Conservation (phyloP, 2,329 filamentous ascomycete genomes). For the Monilinia vaccinii-corymbosi region DNA sequence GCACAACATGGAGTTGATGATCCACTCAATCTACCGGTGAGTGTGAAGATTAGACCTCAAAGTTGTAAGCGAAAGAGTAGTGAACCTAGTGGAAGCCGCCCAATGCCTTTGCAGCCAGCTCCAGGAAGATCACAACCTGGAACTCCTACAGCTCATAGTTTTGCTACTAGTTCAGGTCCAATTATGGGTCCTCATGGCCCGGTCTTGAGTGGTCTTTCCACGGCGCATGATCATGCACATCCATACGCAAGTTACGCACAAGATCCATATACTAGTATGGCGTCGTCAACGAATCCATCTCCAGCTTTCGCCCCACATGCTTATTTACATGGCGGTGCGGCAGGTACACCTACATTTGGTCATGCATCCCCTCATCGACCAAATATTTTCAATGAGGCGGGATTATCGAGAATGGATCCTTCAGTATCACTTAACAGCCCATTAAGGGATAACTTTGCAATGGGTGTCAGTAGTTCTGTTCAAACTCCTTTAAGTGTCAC, state of each 20-base stretch:
- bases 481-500: slow-evolving; percentile 1
- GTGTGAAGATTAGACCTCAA: slow-evolving; percentile 33
- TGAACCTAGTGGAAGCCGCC: slow-evolving; percentile 24
- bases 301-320: slow-evolving; percentile 28
- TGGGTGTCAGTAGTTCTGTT: not conserved
- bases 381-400: slow-evolving; percentile 24
- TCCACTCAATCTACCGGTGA: slow-evolving; percentile 79
- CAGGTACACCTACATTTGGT: slow-evolving; percentile 18
- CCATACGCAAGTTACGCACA: slow-evolving; percentile 21
- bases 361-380: slow-evolving; percentile 15
- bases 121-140: slow-evolving; percentile 27
- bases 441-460: slow-evolving; percentile 22
- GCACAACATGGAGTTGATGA: slow-evolving; percentile 80
- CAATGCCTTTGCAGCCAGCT: slow-evolving; percentile 25
- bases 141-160: slow-evolving; percentile 24
- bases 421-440: slow-evolving; percentile 22
- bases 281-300: slow-evolving; percentile 16
- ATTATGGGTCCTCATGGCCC: slow-evolving; percentile 21
- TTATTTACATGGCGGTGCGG: slow-evolving; percentile 23
- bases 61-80: slow-evolving; percentile 28
- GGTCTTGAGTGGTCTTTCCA: slow-evolving; percentile 22
- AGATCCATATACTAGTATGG: slow-evolving; percentile 24
- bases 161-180: slow-evolving; percentile 15
- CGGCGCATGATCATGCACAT: slow-evolving; percentile 24
- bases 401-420: slow-evolving; percentile 23